Conservation (phyloP, 2,329 filamentous ascomycete species). For the Zarea fungicola region DNA sequence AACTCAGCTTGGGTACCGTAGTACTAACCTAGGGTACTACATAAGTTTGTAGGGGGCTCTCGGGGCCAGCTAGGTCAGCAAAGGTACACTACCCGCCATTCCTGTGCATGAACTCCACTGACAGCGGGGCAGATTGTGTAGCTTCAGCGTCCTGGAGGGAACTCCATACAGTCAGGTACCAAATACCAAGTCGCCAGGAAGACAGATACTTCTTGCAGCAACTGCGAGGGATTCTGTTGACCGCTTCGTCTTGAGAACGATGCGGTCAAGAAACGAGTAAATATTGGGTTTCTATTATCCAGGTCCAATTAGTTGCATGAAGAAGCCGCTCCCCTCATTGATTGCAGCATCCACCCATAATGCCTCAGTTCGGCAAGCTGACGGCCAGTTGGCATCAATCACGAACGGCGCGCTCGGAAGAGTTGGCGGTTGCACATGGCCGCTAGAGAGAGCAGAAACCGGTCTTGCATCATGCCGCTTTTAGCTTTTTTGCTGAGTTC, state of each 20-base stretch:
- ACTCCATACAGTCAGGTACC: neutral
- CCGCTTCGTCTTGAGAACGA: slow-evolving; percentile 1
- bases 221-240: neutral
- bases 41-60: neutral
- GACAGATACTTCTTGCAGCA: neutral
- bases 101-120: slow-evolving; percentile 9
- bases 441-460: neutral
- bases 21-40: too few relatives aligned
- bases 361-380: neutral
- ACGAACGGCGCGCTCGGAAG: neutral
- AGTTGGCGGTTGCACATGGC: neutral
- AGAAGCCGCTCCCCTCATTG: neutral
- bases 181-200: neutral
- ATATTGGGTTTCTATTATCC: neutral
- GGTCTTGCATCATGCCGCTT: neutral
- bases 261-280: slow-evolving; percentile 1
- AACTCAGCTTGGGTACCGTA: too few relatives aligned
- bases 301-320: neutral
- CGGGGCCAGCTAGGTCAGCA: neutral
- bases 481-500: too few relatives aligned
- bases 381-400: neutral
- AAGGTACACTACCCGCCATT: neutral
- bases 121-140: slow-evolving; percentile 4
- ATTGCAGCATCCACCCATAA: too few relatives aligned
- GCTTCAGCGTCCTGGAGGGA: slow-evolving; percentile 4